Evolutionary conservation across 352 stramenopile genomes (phyloP).

Genomic region (Pythium folliculosum): DNA sequence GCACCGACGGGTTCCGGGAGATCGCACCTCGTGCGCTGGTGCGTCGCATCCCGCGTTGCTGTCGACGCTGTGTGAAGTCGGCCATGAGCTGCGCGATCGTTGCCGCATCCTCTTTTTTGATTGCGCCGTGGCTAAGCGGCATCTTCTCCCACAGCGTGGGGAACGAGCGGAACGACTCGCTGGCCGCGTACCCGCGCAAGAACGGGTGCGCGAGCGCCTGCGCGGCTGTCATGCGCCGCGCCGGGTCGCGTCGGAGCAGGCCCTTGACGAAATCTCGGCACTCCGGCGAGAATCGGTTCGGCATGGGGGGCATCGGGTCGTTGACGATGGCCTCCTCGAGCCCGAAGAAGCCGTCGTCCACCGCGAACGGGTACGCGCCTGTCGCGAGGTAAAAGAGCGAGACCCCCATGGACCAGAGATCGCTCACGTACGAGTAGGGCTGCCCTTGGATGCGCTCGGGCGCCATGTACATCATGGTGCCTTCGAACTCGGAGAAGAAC

Average conservation of each 20-base stretch:
- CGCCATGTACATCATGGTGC: conserved; percentile 95
- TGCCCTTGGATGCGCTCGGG: conserved; percentile 91
- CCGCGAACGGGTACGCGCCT: conserved; percentile 68
- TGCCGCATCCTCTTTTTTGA: conserved; percentile 26
- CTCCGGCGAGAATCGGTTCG: conserved; percentile 77
- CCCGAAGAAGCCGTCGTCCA: conserved; percentile 81
- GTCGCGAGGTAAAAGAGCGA: conserved; percentile 69
- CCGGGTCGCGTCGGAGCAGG: conserved; percentile 89
- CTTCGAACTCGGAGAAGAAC: conserved; percentile 86
- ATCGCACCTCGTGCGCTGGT: background rate
- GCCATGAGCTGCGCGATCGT: conserved; percentile 39
- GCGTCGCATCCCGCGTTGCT: conserved; percentile 11
- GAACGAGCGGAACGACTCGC: conserved; percentile 37
- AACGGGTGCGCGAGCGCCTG: conserved; percentile 92
- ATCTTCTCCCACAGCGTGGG: conserved; percentile 42
- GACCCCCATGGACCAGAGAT: conserved; percentile 81
- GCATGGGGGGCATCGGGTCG: conserved; percentile 69
- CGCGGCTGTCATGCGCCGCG: conserved; percentile 72
- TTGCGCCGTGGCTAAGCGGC: conserved; percentile 29
- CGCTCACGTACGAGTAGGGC: conserved; percentile 82
- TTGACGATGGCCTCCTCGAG: conserved; percentile 83
- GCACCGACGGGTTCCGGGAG: background rate
- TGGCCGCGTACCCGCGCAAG: conserved; percentile 49
- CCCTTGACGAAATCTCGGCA: conserved; percentile 94
- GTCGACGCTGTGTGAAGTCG: conserved; percentile 33